Evolutionary conservation across 2,329 filamentous ascomycete species (phyloP), one percentile per base, ranked within the genome.

Genomic region (Cytospora mali): DNA sequence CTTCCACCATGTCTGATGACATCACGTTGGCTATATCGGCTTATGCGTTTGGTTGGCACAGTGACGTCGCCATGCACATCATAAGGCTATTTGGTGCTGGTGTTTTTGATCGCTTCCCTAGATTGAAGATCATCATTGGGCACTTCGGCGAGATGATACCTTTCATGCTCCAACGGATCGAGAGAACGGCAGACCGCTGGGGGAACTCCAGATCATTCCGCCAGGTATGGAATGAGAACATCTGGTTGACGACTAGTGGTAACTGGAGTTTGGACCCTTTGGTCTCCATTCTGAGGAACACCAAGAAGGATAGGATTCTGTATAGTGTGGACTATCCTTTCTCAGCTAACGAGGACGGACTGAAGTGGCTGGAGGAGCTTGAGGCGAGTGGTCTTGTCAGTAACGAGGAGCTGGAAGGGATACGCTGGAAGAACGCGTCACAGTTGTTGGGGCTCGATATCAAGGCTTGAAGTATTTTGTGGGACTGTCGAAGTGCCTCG

Each of bases 321-420:
- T 86, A 82, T 68, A 84, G 80, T 64, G 80, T 85, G 11, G 84
- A 86, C 67, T 86, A 85, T 66, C 85, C 84, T 0, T 85, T 86
- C 55, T 76, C 77, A 50, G 74, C 73, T 55, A 84, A 80, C 63
- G 77, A 80, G 62, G 77, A 78, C 16, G 84, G 83, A 0, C 70
- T 75, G 29, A 73, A 71, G 10, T 84, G 81, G 67, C 73, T 86
- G 58, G 68, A 76, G 55, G 79, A 82, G 64, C 69, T 87, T 49
- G 73, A 76, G 61, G 69, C 74, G 51, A 84, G 82, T 65, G 80
- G 79, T 0, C 68, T 86, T 67, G 75, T 87, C 33, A 78, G 70
- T 1, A 70, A 74, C 31, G 77, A 82, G 55, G 77, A 83, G 59
- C 75, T 84, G 67, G 78, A 81, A 52, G 74, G 71, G 49, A 79